Base-by-base conservation (phyloP, 2,329 filamentous ascomycete species). In the Fusarium kyushuense region DNA sequence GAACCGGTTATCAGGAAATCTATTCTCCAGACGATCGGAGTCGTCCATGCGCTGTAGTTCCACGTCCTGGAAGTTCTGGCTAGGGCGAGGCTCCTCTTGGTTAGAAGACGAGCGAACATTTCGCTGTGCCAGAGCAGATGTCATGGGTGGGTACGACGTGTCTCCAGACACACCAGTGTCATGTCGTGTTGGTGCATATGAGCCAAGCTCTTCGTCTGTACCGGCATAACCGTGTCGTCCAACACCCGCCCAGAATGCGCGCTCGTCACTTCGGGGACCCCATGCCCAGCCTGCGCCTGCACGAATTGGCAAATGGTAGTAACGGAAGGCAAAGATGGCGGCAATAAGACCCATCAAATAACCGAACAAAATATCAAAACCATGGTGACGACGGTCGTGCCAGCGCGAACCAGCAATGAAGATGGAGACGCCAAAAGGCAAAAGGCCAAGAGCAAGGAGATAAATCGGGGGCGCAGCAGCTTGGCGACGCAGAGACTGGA, bases 341-440 rank as follows among this genome's bases (percentile, higher is more conserved):
- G 87, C 87, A 43, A 89, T 79, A 16, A 90, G 85, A 11, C 95
- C 95, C 65, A 97, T 91, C 14, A 92, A 69, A 56, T 90, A 91
- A n/a, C 95, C 95, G 66, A 92, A 93, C 4, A 97, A 80, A 69
- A 97, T 92, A 69, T 98, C 95, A 76, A 97, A 95, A n/a, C 90
- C 94, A 76, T 95, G 92, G 78, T 98, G 95, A 38, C 92, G 89
- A 81, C 90, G 96, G 78, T 97, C 90, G 62, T 90, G 94, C 86
- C 91, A 98, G 13, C 95, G 91, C 2, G 93, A 95, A 29, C 90
- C 88, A n/a, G 90, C 86, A 65, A 97, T 91, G 80, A 94, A 97
- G 66, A 94, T 86, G 7, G 94, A 91, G 2, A 87, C 82, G 58
- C 89, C 90, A 67, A 94, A 86, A 4, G 94, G 94, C 2, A 92